These are phyloP conservation scores for Auriscalpium orientale DNA, from an alignment of 768 basidiomycete genomes.

Conservation along the genomic window DNA sequence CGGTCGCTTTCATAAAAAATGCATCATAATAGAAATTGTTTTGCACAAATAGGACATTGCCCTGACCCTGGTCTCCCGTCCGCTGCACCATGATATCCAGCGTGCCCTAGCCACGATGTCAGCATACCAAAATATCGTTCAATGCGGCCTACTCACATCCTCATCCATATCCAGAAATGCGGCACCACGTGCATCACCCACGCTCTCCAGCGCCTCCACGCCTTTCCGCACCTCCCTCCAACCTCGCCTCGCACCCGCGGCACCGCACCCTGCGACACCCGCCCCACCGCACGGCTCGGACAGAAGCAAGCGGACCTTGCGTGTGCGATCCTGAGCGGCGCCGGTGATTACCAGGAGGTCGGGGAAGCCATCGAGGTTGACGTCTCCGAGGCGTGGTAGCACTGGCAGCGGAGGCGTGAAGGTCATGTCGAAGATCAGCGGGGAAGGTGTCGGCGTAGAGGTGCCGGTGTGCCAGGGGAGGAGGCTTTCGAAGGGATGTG, in stretches of 20 bases:
- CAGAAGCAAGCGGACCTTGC: constrained; percentile 52
- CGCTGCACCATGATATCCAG: constrained; percentile 91
- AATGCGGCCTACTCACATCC: constrained; percentile 55
- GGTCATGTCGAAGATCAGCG: constrained; percentile 66
- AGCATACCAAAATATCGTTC: neutral
- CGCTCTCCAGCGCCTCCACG: constrained; percentile 48
- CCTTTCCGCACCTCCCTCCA: constrained; percentile 53
- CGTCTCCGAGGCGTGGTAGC: constrained; percentile 79
- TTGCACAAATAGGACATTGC: constrained; percentile 74
- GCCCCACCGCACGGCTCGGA: constrained; percentile 50
- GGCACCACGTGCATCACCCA: constrained; percentile 74
- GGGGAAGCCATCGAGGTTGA: constrained; percentile 90
- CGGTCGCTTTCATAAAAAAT: constrained; percentile 95
- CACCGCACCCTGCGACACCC: constrained; percentile 46
- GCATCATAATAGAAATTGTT: constrained; percentile 99
- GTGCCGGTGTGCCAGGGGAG: constrained; percentile 31
- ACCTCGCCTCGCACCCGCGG: constrained; percentile 51
- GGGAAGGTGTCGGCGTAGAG: constrained; percentile 31
- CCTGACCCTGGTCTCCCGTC: constrained; percentile 55
- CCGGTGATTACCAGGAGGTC: constrained; percentile 65
- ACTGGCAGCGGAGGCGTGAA: constrained; percentile 64
- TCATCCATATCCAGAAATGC: constrained; percentile 92
- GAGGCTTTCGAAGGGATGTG: constrained; percentile 56
- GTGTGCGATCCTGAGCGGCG: constrained; percentile 27
- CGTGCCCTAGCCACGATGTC: constrained; percentile 51